Percentiles rank a stretch among this genome's conserved stretches.
These are phyloP conservation scores for Malassezia japonica DNA, from an alignment of 1,284 basidiomycete species.

Conservation along the genomic window DNA sequence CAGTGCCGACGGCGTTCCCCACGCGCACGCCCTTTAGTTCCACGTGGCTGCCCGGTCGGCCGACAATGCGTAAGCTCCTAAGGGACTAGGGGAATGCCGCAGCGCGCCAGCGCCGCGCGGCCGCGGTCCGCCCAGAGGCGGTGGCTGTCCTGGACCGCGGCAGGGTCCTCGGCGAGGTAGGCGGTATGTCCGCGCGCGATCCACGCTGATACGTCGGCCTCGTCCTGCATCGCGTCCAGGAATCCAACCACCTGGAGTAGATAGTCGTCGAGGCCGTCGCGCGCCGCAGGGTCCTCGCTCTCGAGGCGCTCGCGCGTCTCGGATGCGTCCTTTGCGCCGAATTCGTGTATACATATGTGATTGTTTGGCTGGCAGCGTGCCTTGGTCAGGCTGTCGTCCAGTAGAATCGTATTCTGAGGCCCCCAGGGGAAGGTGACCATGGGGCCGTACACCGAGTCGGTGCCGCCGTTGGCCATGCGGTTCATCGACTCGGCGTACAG, in stretches of 20 bases:
- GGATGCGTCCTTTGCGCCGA: slow-evolving; percentile 19
- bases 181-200: slow-evolving; percentile 20
- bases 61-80: not conserved
- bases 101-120: slow-evolving; percentile 1
- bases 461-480: not conserved
- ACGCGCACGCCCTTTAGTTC: not conserved
- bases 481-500: slow-evolving; percentile 7
- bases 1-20: too few species aligned
- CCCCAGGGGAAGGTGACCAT: slow-evolving; percentile 48
- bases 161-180: not conserved
- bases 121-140: slow-evolving; percentile 4
- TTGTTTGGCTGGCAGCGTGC: slow-evolving; percentile 63
- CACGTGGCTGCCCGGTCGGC: not conserved
- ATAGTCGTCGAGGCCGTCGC: slow-evolving; percentile 28
- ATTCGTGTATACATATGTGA: slow-evolving; percentile 37
- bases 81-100: slow-evolving; percentile 8
- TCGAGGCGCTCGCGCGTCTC: not conserved
- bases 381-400: slow-evolving; percentile 71
- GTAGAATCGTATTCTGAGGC: slow-evolving; percentile 64
- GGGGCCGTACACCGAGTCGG: slow-evolving; percentile 3
- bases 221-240: slow-evolving; percentile 30
- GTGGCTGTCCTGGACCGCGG: not conserved
- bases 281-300: not conserved
- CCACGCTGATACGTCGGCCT: slow-evolving; percentile 30
- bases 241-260: slow-evolving; percentile 41